A percentile compares a stretch with the other conserved stretches of the same genome.
Conservation (phyloP, 2,329 filamentous ascomycete species). For the Hymenoscyphus occultus region DNA sequence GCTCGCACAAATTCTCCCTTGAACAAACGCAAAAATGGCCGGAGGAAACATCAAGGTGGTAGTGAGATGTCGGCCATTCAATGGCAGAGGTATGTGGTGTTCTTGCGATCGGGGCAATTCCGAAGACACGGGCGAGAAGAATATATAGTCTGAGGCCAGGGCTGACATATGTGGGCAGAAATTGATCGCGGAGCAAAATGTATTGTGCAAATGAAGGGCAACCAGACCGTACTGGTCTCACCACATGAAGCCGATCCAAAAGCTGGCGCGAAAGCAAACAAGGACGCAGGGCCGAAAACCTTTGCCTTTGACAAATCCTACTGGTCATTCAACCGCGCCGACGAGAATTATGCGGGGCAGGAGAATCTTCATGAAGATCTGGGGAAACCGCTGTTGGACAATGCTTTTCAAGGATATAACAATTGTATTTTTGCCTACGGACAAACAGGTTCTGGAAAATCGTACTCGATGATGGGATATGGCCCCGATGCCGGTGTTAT, state of each 20-base stretch:
- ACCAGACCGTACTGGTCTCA: slow-evolving; percentile 80
- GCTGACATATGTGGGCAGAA: slow-evolving; percentile 52
- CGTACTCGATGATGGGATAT: slow-evolving; percentile 99
- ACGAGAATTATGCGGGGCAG: slow-evolving; percentile 83
- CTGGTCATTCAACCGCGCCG: slow-evolving; percentile 90
- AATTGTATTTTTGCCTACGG: slow-evolving; percentile 99
- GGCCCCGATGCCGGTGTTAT: slow-evolving; percentile 95
- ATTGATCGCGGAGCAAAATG: slow-evolving; percentile 89
- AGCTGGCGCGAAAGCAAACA: slow-evolving; percentile 57
- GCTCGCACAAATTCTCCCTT: slow-evolving; percentile 12
- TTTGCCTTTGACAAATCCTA: slow-evolving; percentile 98
- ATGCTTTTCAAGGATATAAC: slow-evolving; percentile 98
- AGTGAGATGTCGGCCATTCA: slow-evolving; percentile 93
- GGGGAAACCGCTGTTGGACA: slow-evolving; percentile 87
- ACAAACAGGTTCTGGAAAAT: slow-evolving; percentile 97
- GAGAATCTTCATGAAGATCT: slow-evolving; percentile 85
- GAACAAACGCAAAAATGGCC: slow-evolving; percentile 33
- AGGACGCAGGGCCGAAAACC: slow-evolving; percentile 71
- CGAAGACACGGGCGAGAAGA: not conserved
- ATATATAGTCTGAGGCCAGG: not conserved
- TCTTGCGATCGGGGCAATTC: not conserved
- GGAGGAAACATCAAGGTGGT: slow-evolving; percentile 99
- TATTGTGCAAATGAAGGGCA: slow-evolving; percentile 93
- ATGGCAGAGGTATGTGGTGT: slow-evolving; percentile 73
- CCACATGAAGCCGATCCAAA: slow-evolving; percentile 60